Evolutionary conservation across 148 eudicot species (phyloP).

Genomic region (Vaccinium vitisidaea): DNA sequence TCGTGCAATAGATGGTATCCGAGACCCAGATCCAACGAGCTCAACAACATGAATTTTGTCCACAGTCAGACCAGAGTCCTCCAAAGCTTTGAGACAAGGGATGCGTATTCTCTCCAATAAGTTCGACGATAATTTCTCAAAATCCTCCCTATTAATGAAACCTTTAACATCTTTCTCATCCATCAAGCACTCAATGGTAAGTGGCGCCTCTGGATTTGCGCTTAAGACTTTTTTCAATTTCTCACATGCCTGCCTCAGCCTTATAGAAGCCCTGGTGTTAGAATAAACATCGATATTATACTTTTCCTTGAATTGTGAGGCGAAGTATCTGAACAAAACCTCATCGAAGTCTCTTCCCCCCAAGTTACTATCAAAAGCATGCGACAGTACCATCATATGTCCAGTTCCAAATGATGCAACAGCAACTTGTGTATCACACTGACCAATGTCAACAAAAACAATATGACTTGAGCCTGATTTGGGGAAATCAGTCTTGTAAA

Average conservation of each 20-base stretch:
- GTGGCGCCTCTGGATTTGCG: conserved; percentile 92
- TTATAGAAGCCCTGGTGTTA: conserved; percentile 64
- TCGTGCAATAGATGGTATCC: conserved; percentile 73
- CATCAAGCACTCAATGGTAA: conserved; percentile 92
- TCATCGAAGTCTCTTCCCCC: conserved; percentile 98
- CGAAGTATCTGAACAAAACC: conserved; percentile 75
- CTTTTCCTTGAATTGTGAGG: conserved; percentile 58
- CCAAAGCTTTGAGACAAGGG: conserved; percentile 81
- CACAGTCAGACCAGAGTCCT: conserved; percentile 48
- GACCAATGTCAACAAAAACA: conserved; percentile 94
- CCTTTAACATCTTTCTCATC: conserved; percentile 95
- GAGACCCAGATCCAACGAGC: conserved; percentile 94
- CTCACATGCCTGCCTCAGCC: conserved; percentile 89
- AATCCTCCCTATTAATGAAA: conserved; percentile 77
- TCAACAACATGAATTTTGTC: conserved; percentile 73
- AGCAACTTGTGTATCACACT: conserved; percentile 87
- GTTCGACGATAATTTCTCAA: conserved; percentile 64
- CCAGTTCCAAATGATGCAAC: conserved; percentile 65
- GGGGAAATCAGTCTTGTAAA: conserved; percentile 66
- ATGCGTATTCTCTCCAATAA: conserved; percentile 62
- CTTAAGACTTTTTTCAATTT: conserved; percentile 87
- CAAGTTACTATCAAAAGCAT: conserved; percentile 68
- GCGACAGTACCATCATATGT: conserved; percentile 70
- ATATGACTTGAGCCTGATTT: conserved; percentile 40
- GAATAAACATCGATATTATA: conserved; percentile 72